phyloP scores from a whole-genome alignment of 176 grass and related monocot species.

The Carex kokanica region DNA sequence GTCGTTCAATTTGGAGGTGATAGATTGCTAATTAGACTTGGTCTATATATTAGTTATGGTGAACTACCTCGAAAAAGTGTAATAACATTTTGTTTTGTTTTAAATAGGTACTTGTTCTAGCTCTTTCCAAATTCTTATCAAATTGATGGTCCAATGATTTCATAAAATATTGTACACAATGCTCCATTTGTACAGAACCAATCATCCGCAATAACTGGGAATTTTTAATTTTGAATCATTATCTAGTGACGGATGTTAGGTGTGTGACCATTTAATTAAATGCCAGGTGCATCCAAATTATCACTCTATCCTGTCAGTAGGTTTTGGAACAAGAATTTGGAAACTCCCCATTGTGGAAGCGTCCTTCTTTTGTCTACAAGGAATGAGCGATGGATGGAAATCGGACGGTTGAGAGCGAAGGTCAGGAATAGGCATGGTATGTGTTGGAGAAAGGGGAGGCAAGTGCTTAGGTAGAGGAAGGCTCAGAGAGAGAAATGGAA shows the following conservation, averaged over 20 bases:
- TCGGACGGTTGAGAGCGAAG: background rate
- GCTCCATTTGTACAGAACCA: background rate
- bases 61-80: background rate
- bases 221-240: background rate
- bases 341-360: background rate
- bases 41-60: background rate
- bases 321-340: constrained; percentile 10
- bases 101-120: background rate
- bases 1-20: background rate
- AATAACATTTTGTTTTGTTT: background rate
- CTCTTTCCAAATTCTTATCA: background rate
- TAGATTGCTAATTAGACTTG: background rate
- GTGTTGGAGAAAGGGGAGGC: constrained; percentile 44
- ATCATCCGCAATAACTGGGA: background rate
- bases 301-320: background rate
- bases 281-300: constrained; percentile 5
- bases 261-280: background rate
- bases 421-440: constrained; percentile 11
- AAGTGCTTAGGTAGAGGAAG: constrained; percentile 24
- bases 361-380: background rate
- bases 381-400: background rate
- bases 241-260: background rate
- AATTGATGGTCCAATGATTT: background rate
- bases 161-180: background rate
- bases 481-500: constrained; percentile 23